Conservation (phyloP, 169 alveolate species). For the Theileria orientalis region DNA sequence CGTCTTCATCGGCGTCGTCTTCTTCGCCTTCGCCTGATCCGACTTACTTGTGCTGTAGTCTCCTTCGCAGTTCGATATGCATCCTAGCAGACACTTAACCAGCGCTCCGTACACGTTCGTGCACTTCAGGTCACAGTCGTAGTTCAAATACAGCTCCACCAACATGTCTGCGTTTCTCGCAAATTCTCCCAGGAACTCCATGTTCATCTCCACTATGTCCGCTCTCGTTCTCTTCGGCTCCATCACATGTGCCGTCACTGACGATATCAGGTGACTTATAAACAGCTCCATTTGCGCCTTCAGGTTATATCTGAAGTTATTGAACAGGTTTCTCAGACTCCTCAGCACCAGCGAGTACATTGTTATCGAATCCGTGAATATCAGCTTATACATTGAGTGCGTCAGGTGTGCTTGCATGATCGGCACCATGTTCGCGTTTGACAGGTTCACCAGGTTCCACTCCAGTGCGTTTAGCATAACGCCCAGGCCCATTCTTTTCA, state of each 20-base stretch:
- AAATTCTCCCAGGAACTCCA: constrained; percentile 51
- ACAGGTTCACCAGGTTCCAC: constrained; percentile 19
- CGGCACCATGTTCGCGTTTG: constrained; percentile 41
- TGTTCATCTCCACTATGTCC: constrained; percentile 63
- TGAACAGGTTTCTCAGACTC: constrained; percentile 29
- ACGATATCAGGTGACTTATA: constrained; percentile 39
- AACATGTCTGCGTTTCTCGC: constrained; percentile 37
- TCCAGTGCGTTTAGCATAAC: constrained; percentile 35
- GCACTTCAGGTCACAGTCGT: constrained; percentile 65
- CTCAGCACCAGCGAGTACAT: constrained; percentile 59
- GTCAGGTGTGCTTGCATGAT: constrained; percentile 48
- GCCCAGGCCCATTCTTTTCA: constrained; percentile 32
- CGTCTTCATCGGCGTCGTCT: not conserved
- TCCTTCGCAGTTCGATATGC: constrained; percentile 25
- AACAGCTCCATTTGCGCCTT: constrained; percentile 56
- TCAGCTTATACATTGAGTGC: constrained; percentile 53
- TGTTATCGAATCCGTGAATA: constrained; percentile 57
- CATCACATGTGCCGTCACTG: constrained; percentile 15
- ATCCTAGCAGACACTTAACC: constrained; percentile 23
- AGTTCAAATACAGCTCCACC: constrained; percentile 51
- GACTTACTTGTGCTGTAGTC: not conserved
- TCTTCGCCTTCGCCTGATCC: constrained; percentile 20
- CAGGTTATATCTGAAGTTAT: constrained; percentile 38
- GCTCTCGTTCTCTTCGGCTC: constrained; percentile 26
- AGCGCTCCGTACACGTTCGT: constrained; percentile 39